Base-by-base conservation (phyloP, 108 stramenopile genomes). In the Cyclotella choctawhatcheeana region DNA sequence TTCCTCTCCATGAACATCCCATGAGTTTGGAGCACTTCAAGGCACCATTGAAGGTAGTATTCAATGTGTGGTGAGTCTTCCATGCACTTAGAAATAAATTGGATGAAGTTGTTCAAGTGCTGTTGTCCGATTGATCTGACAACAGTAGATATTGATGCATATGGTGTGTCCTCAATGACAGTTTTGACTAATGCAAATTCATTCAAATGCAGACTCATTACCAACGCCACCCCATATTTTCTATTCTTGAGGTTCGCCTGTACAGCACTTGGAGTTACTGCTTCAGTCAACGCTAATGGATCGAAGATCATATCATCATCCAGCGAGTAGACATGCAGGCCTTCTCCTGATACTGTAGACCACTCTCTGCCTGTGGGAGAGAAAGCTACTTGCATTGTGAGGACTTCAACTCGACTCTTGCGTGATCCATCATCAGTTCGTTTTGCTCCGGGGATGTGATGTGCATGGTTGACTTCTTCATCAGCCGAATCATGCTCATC, bases 251-350 rank as follows among this genome's bases (percentile, higher is more conserved):
- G 60, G 60, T 89, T 92, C 21, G 76, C 37, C 34, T 86, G 81
- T n/a, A 96, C 90, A 14, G 90, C 88, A 51, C 74, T 76, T 0
- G 95, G 95, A 18, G 95, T 96, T 1, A 94, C 83, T 8, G 74
- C 89, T 76, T 96, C 93, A 2, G 91, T 91, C 40, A 96, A 77
- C 8, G 91, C 89, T 35, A 96, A 87, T 3, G 95, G 95, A 81
- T 96, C 95, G 72, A 96, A 96, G 24, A 92, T 87, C 90, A 93
- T 89, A 68, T 96, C 95, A 47, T 94, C 95, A 59, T 96, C 95
- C 30, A 96, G 77, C 14, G 92, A 93, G 69, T 96, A 96, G 10
- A 96, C 92, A 56, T 93, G 92, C 4, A 96, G 64, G 6, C 95
- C 95, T 87, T 96, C 95, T 30, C 83, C 86, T 8, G 95, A 93